Conservation (phyloP, 768 basidiomycete species). For the Dacryopinax primogenitus region DNA sequence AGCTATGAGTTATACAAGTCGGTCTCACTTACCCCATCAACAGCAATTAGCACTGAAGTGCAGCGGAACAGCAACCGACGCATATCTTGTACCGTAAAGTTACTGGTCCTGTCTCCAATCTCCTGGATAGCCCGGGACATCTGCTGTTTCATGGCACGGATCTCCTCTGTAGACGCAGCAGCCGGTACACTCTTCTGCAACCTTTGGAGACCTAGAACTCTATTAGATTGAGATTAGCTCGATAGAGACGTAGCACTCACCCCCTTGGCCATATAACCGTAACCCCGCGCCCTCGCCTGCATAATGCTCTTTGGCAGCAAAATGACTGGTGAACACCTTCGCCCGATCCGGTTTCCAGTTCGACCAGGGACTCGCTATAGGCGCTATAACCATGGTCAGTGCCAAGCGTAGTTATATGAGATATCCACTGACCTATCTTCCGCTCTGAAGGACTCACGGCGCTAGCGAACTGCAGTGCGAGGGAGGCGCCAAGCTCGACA, state of each 20-base stretch:
- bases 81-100: slow-evolving; percentile 68
- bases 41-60: slow-evolving; percentile 64
- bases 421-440: slow-evolving; percentile 48
- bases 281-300: slow-evolving; percentile 76
- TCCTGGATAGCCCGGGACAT: slow-evolving; percentile 53
- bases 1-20: no score
- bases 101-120: slow-evolving; percentile 56
- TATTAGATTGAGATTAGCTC: neutral
- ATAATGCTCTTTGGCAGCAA: slow-evolving; percentile 84
- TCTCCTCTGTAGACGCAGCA: slow-evolving; percentile 45
- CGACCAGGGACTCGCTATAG: slow-evolving; percentile 16
- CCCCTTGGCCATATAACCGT: slow-evolving; percentile 50
- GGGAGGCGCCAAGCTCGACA: slow-evolving; percentile 80
- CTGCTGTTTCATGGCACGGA: slow-evolving; percentile 52
- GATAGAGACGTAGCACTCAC: slow-evolving; percentile 31
- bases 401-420: slow-evolving; percentile 39
- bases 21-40: slow-evolving; percentile 45
- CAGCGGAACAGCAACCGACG: slow-evolving; percentile 77
- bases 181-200: slow-evolving; percentile 51
- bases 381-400: slow-evolving; percentile 33
- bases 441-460: slow-evolving; percentile 64
- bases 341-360: slow-evolving; percentile 66
- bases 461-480: slow-evolving; percentile 77
- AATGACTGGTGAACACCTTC: slow-evolving; percentile 67
- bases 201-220: slow-evolving; percentile 38